Conservation (phyloP, 1,139 yeast genomes). For the Hansenula anomala region DNA sequence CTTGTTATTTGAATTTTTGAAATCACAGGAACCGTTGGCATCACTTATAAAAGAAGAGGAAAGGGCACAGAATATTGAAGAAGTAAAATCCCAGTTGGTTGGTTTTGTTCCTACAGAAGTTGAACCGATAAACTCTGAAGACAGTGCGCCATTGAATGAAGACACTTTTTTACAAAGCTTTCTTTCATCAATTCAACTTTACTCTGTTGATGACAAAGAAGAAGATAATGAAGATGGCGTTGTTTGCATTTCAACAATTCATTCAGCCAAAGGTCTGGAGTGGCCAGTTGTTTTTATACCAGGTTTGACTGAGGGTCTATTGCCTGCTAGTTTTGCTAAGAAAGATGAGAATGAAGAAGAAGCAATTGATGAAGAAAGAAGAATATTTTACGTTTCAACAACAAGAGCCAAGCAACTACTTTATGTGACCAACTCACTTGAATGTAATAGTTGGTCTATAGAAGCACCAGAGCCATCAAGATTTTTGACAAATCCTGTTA, state of each 20-base stretch:
- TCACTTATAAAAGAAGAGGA: conserved; percentile 28
- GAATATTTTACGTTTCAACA: conserved; percentile 83
- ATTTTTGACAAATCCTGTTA: background rate
- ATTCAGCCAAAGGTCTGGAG: conserved; percentile 89
- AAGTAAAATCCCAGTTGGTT: conserved; percentile 39
- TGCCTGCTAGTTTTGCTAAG: conserved; percentile 47
- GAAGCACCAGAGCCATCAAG: conserved; percentile 5
- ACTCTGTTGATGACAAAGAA: conserved; percentile 26
- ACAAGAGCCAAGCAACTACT: conserved; percentile 69
- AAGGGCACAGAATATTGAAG: conserved; percentile 32
- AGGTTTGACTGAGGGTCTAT: conserved; percentile 52
- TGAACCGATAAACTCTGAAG: conserved; percentile 9
- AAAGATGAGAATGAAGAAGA: conserved; percentile 31
- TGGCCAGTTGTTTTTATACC: conserved; percentile 93
- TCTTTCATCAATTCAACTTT: conserved; percentile 58
- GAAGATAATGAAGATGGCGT: conserved; percentile 15
- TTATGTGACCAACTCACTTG: conserved; percentile 26
- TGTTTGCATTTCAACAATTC: conserved; percentile 67
- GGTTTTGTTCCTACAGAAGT: conserved; percentile 34
- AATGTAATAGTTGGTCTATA: background rate
- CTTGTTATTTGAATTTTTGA: conserved; percentile 23
- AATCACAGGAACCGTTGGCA: conserved; percentile 29
- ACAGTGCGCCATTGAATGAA: background rate
- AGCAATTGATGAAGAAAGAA: conserved; percentile 63
- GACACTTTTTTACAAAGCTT: conserved; percentile 40